Percentiles rank a stretch among this genome's conserved stretches.
These are phyloP conservation scores for Eugenia klotzschiana DNA, from an alignment of 441 rosid genomes.

Conservation along the genomic window DNA sequence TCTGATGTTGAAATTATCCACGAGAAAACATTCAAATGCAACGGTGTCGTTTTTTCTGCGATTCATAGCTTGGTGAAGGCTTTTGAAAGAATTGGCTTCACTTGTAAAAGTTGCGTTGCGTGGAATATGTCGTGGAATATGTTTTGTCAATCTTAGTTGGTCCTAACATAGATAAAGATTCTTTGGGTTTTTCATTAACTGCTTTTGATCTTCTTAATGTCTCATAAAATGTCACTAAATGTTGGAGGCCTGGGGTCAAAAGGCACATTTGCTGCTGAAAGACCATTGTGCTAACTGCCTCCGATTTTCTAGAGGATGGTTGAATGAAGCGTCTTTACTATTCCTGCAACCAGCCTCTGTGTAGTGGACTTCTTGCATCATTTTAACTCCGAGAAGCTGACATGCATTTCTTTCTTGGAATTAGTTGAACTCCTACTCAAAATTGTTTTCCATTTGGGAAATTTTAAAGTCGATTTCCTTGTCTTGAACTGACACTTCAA, in stretches of 20 bases:
- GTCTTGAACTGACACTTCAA: neutral
- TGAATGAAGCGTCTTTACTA: neutral
- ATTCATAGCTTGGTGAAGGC: neutral
- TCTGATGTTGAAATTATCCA: neutral
- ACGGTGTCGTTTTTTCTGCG: neutral
- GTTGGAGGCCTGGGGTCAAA: neutral
- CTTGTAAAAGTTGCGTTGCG: neutral
- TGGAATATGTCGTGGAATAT: neutral
- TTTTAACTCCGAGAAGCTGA: neutral
- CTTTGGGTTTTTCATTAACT: neutral
- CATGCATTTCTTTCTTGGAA: neutral
- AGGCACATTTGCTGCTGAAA: neutral
- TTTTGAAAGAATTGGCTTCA: neutral
- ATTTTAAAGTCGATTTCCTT: neutral
- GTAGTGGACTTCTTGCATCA: neutral
- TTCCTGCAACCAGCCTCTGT: neutral
- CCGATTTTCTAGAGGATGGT: neutral
- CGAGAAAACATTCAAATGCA: neutral
- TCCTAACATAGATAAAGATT: neutral
- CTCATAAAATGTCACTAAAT: neutral
- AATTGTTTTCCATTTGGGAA: neutral
- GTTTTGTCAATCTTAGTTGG: neutral
- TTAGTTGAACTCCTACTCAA: neutral
- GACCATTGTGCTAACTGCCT: neutral
- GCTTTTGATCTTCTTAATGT: neutral